A percentile compares a stretch with the other conserved stretches of the same genome.
These are phyloP conservation scores for Trichomonascaceae sp. DNA, from an alignment of 1,139 yeast species.

Conservation along the genomic window DNA sequence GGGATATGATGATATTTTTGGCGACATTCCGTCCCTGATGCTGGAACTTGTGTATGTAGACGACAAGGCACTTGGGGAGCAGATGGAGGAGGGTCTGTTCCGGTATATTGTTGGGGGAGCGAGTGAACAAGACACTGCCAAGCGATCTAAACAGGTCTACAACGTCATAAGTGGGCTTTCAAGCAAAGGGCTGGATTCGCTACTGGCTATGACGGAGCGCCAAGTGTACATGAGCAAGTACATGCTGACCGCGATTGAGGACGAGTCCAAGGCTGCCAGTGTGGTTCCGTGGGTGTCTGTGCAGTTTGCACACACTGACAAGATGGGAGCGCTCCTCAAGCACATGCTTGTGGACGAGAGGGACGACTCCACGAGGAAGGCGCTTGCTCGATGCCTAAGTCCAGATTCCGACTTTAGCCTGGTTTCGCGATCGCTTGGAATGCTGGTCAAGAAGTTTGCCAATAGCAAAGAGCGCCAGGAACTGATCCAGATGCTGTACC, in stretches of 20 bases:
- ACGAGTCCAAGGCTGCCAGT: constrained; percentile 2
- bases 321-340: neutral
- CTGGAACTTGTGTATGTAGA: constrained; percentile 64
- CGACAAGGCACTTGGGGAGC: constrained; percentile 52
- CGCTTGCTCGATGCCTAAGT: constrained; percentile 22
- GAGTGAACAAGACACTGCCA: constrained; percentile 27
- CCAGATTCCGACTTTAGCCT: constrained; percentile 49
- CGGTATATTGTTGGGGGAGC: constrained; percentile 49
- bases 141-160: constrained; percentile 43
- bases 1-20: constrained; percentile 32
- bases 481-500: constrained; percentile 30
- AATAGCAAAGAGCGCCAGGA: neutral
- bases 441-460: constrained; percentile 35
- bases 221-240: constrained; percentile 27
- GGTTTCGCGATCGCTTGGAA: constrained; percentile 47
- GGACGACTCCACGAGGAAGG: neutral
- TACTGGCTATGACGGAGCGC: constrained; percentile 53
- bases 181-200: constrained; percentile 48
- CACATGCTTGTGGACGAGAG: neutral
- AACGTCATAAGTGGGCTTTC: constrained; percentile 38
- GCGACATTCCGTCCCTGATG: constrained; percentile 53
- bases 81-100: constrained; percentile 49
- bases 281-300: neutral
- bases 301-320: neutral
- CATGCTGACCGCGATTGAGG: neutral